Conservation (phyloP, 2,329 filamentous ascomycete species). For the Ophiostoma triangulosporum region DNA sequence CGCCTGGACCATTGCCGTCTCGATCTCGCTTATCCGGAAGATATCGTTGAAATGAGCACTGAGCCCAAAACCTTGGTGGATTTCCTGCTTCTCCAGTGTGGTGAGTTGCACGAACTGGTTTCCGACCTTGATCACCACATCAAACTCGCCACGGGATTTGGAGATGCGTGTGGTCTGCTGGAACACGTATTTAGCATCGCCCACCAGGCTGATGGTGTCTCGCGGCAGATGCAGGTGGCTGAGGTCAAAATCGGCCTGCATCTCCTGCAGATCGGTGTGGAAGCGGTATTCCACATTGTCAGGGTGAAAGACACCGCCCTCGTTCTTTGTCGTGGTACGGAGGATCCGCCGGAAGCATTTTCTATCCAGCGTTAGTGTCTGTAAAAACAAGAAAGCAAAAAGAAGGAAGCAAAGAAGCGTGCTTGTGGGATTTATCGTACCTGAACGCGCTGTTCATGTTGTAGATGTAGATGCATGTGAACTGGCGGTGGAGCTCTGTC, state of each 20-base stretch:
- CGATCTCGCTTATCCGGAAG: constrained; percentile 53
- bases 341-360: constrained; percentile 54
- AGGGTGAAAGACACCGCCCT: constrained; percentile 46
- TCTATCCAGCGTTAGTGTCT: constrained; percentile 18
- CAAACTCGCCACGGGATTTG: constrained; percentile 56
- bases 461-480: constrained; percentile 52
- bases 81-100: constrained; percentile 54
- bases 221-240: constrained; percentile 54
- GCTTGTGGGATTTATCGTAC: too few relatives aligned
- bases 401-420: not conserved
- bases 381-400: not conserved
- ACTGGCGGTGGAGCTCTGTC: constrained; percentile 43
- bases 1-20: constrained; percentile 51
- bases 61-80: constrained; percentile 47
- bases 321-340: constrained; percentile 46
- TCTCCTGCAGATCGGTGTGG: constrained; percentile 49
- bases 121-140: constrained; percentile 55
- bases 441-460: constrained; percentile 62
- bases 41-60: constrained; percentile 56
- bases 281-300: constrained; percentile 53
- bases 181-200: constrained; percentile 51
- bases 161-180: constrained; percentile 52
- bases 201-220: constrained; percentile 55
- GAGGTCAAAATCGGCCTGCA: constrained; percentile 53
- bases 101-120: constrained; percentile 58